These are phyloP conservation scores for Fraxinus xanthoxyloides DNA, from an alignment of 305 asterid species.

Conservation along the genomic window DNA sequence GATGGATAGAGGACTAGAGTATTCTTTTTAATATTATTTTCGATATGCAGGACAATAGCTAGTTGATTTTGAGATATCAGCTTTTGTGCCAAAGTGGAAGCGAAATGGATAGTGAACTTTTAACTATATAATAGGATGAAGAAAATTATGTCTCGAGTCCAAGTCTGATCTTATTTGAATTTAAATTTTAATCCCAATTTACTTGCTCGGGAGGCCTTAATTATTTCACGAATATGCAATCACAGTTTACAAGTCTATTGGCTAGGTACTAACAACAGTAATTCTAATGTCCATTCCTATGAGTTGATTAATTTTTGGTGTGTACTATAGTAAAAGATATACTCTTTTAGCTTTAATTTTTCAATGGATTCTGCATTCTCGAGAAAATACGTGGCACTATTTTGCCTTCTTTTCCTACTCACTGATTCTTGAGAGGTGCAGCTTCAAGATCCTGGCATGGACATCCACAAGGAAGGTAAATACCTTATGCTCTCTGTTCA, in stretches of 20 bases:
- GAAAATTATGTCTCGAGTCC: neutral
- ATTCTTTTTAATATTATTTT: neutral
- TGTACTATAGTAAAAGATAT: neutral
- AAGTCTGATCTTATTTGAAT: neutral
- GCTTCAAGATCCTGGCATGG: slow-evolving; percentile 77
- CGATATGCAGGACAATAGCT: neutral
- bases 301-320: neutral
- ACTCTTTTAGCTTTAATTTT: neutral
- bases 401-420: slow-evolving; percentile 1
- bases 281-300: neutral
- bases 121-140: neutral
- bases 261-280: neutral
- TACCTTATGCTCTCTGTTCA: slow-evolving; percentile 91
- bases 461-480: slow-evolving; percentile 91
- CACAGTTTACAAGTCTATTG: neutral
- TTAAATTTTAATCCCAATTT: neutral
- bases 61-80: neutral
- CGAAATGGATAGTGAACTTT: neutral
- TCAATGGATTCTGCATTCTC: slow-evolving; percentile 6
- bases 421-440: slow-evolving; percentile 34
- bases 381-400: neutral
- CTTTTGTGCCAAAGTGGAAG: neutral
- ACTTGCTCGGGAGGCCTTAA: neutral
- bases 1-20: neutral
- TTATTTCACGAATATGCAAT: neutral